Conservation (phyloP, 345 rosid genomes). For the Eucalyptus rudis region DNA sequence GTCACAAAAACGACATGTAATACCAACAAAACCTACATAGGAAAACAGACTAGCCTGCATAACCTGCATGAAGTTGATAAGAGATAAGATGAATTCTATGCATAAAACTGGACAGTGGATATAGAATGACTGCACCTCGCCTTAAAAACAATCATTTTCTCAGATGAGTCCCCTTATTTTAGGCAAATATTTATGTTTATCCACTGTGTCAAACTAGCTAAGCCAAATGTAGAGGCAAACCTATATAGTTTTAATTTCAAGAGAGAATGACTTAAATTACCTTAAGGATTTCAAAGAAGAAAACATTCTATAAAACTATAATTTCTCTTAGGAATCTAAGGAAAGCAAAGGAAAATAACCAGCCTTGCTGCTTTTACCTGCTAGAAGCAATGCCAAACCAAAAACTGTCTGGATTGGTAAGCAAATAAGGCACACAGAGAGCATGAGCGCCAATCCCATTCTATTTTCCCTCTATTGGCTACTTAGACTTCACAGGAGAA, state of each 20-base stretch:
- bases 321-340: not conserved
- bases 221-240: not conserved
- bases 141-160: not conserved
- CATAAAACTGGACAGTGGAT: not conserved
- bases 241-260: not conserved
- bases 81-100: not conserved
- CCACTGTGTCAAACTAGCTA: not conserved
- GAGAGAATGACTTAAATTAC: not conserved
- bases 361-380: not conserved
- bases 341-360: not conserved
- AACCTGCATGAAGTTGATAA: not conserved
- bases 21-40: not conserved
- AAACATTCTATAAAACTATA: not conserved
- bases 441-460: not conserved
- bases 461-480: not conserved
- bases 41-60: not conserved
- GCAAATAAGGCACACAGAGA: not conserved
- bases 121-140: not conserved
- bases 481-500: not conserved
- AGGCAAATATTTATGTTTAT: not conserved
- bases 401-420: not conserved
- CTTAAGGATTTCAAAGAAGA: not conserved
- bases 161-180: not conserved
- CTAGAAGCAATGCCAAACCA: not conserved
- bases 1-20: not conserved